These are phyloP conservation scores for Penicillium vulpinum DNA, from an alignment of 2,329 filamentous ascomycete species.

Conservation along the genomic window DNA sequence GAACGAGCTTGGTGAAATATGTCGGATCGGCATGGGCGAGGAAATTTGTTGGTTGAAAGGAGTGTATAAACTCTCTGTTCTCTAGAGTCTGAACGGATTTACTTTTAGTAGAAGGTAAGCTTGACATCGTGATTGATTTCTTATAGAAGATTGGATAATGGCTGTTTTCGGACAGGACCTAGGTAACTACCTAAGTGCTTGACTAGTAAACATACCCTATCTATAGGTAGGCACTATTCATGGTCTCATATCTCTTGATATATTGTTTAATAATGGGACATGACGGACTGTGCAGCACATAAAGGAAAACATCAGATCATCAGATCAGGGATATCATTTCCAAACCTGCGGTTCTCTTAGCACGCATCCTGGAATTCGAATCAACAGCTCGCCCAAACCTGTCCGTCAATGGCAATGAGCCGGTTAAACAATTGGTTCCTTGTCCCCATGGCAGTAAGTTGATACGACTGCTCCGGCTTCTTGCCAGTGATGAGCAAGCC, in stretches of 20 bases:
- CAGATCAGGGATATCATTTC: conserved; percentile 17
- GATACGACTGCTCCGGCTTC: conserved; percentile 52
- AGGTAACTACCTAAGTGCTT: no score
- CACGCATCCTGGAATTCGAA: conserved; percentile 6
- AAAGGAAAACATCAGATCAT: neutral
- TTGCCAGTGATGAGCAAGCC: conserved; percentile 66
- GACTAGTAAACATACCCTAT: no score
- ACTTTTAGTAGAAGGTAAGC: no score
- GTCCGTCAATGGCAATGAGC: conserved; percentile 70
- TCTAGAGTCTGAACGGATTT: no score
- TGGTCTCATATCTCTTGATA: neutral
- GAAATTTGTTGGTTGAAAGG: no score
- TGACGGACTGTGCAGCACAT: neutral
- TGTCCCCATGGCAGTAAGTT: conserved; percentile 69
- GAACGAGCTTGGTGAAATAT: no score
- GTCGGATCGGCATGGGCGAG: no score
- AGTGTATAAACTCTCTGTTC: no score
- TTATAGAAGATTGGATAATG: no score
- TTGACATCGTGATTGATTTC: no score
- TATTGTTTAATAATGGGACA: neutral
- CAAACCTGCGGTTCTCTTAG: conserved; percentile 28
- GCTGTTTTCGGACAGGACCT: no score
- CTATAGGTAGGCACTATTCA: neutral
- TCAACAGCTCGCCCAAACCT: conserved; percentile 81
- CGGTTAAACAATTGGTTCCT: conserved; percentile 81